These are phyloP conservation scores for Akanthomyces dipterigenus DNA, from an alignment of 2,329 filamentous ascomycete species.

Conservation along the genomic window DNA sequence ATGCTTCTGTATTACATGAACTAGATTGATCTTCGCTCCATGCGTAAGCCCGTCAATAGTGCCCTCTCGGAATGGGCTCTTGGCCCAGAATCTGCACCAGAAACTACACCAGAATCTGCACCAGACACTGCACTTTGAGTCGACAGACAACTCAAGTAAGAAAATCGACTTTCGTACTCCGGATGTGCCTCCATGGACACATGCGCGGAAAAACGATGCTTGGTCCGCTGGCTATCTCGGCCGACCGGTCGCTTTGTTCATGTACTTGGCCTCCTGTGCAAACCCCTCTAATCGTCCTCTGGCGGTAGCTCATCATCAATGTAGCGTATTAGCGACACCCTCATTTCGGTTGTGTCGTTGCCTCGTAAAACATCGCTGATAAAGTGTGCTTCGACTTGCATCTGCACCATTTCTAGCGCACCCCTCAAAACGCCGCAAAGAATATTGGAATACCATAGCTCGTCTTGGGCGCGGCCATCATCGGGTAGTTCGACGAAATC, in stretches of 20 bases:
- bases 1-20: background rate
- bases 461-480: constrained; percentile 89
- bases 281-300: constrained; percentile 72
- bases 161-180: background rate
- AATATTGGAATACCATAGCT: constrained; percentile 98
- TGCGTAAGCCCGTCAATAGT: background rate
- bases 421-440: constrained; percentile 88
- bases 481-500: constrained; percentile 98
- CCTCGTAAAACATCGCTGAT: constrained; percentile 88
- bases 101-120: too few relatives aligned
- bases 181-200: background rate
- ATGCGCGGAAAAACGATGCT: background rate
- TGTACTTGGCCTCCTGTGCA: background rate
- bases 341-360: constrained; percentile 96
- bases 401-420: constrained; percentile 96
- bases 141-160: too few relatives aligned
- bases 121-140: background rate
- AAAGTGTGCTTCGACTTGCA: constrained; percentile 97
- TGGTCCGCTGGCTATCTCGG: background rate
- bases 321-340: constrained; percentile 83
- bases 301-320: constrained; percentile 97
- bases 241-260: background rate
- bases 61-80: background rate
- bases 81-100: too few relatives aligned
- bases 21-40: background rate